These are phyloP conservation scores for Starmerella riodocensis DNA, from an alignment of 805 yeast species.

Conservation along the genomic window DNA sequence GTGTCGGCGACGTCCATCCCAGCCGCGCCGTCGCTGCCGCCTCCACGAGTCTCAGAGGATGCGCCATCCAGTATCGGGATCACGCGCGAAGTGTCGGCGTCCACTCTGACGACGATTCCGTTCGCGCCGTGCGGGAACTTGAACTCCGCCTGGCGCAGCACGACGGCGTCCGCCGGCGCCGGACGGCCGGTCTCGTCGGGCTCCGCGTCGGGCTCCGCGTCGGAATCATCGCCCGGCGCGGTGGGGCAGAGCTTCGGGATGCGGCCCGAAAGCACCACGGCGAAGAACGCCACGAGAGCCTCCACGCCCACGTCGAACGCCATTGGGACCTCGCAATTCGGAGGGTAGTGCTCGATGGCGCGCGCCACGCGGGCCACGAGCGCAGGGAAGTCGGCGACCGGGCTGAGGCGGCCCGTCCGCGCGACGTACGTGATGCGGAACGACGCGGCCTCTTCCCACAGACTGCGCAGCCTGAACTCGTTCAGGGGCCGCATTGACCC, in stretches of 20 bases:
- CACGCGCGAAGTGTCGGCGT: conserved; percentile 5
- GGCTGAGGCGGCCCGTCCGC: conserved; percentile 4
- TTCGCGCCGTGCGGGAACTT: conserved; percentile 8
- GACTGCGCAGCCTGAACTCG: conserved; percentile 58
- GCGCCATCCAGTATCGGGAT: conserved; percentile 6
- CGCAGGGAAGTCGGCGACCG: conserved; percentile 4
- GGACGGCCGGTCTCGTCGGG: neutral
- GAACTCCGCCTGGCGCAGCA: conserved; percentile 8
- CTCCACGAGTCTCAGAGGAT: neutral
- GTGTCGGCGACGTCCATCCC: neutral
- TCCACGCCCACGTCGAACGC: conserved; percentile 13
- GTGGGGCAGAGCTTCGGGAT: neutral
- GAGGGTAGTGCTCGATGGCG: conserved; percentile 5
- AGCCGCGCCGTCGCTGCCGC: neutral
- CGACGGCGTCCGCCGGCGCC: too few relatives aligned
- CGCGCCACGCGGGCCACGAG: conserved; percentile 8
- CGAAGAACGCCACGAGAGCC: conserved; percentile 18
- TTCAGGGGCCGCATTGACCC: conserved; percentile 22
- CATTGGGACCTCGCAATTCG: conserved; percentile 5
- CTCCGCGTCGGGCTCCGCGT: neutral
- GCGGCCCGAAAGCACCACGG: conserved; percentile 17
- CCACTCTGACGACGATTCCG: conserved; percentile 8
- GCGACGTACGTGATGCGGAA: conserved; percentile 9
- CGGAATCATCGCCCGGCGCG: neutral
- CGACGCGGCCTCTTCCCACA: conserved; percentile 27